These are phyloP conservation scores for Fistulina hepatica DNA, from an alignment of 1,284 basidiomycete genomes.

Conservation along the genomic window DNA sequence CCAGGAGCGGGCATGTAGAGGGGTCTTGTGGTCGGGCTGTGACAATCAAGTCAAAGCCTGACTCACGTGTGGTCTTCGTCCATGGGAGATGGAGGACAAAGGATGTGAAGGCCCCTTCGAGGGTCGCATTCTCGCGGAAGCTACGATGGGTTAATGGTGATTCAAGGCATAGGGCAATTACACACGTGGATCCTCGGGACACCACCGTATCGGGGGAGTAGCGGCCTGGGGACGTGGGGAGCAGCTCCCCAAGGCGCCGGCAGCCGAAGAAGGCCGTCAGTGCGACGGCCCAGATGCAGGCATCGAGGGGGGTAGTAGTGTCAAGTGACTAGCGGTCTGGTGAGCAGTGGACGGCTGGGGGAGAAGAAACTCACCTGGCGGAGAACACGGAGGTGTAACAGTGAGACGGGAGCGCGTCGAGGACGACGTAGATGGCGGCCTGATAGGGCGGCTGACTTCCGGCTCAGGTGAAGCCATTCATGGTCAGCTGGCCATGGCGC, in stretches of 20 bases:
- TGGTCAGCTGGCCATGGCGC: no score
- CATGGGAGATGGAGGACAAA: constrained; percentile 9
- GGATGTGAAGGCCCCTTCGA: neutral
- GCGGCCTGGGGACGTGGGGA: neutral
- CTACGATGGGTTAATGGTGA: constrained; percentile 5
- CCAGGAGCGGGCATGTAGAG: constrained; percentile 10
- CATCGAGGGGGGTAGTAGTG: constrained; percentile 7
- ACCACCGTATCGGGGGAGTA: no score
- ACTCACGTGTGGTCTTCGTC: constrained; percentile 11
- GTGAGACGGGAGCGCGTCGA: constrained; percentile 4
- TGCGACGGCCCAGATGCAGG: constrained; percentile 1
- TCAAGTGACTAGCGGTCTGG: no score
- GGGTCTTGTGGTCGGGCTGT: constrained; percentile 5
- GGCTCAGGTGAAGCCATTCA: no score
- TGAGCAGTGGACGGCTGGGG: no score
- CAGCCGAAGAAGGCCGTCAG: constrained; percentile 4
- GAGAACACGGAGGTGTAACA: constrained; percentile 2
- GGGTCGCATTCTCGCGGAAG: neutral
- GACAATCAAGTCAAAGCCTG: constrained; percentile 7
- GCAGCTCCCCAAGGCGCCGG: constrained; percentile 6
- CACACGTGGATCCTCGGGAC: no score
- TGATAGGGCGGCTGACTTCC: neutral
- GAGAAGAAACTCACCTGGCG: constrained; percentile 4
- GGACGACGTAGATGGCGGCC: no score
- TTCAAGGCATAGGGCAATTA: no score